A percentile compares a stretch with the other conserved stretches of the same genome.
Conservation (phyloP, 2,329 filamentous ascomycete genomes). For the Colletotrichum sp. region DNA sequence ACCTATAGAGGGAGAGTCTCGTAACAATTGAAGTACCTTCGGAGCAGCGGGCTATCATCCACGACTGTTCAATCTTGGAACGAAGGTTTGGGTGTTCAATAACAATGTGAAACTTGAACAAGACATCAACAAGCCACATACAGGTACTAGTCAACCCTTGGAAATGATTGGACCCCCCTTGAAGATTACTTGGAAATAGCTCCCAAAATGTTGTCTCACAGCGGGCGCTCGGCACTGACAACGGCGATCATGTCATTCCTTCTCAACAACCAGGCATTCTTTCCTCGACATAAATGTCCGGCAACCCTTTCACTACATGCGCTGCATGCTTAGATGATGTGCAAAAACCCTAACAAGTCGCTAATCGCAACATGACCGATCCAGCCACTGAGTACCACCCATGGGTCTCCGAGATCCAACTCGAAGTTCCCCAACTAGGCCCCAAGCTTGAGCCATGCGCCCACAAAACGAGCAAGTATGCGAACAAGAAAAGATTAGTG, state of each 20-base stretch:
- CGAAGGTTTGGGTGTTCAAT: not conserved
- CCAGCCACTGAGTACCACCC: not conserved
- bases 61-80: accelerated
- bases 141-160: not conserved
- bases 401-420: not conserved
- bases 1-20: not conserved
- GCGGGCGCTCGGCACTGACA: not conserved
- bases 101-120: accelerated
- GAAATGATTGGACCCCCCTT: not conserved
- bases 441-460: constrained; percentile 3
- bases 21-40: too few relatives aligned
- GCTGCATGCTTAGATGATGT: accelerated
- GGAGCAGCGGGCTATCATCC: not conserved
- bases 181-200: not conserved
- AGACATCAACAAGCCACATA: not conserved
- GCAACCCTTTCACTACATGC: accelerated
- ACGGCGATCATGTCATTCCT: not conserved
- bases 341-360: accelerated
- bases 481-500: constrained; percentile 28
- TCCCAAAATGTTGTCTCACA: not conserved
- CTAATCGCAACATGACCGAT: not conserved
- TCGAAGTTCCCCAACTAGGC: not conserved
- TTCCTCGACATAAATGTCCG: not conserved
- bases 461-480: not conserved
- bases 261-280: not conserved